Evolutionary conservation across 129 eudicot species (phyloP).

Genomic region (Tagetes patula): DNA sequence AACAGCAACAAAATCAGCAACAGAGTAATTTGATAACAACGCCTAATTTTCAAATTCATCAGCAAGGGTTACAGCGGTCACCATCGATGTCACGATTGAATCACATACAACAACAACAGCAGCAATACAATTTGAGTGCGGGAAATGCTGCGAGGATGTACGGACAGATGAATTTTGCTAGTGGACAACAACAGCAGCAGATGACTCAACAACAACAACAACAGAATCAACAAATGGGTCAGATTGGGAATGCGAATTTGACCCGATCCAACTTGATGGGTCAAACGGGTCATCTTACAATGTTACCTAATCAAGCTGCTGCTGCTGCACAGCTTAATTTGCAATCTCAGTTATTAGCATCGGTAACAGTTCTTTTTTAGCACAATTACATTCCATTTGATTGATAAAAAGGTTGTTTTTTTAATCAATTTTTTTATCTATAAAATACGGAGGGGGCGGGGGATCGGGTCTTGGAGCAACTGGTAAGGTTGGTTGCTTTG

Average conservation of each 20-base stretch:
- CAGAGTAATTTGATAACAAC: constrained; percentile 41
- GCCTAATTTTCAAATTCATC: constrained; percentile 52
- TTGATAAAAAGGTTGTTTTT: background rate
- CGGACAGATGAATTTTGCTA: constrained; percentile 68
- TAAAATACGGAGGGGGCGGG: no score
- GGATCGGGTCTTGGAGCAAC: no score
- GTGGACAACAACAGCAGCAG: constrained; percentile 37
- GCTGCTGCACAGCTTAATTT: constrained; percentile 69
- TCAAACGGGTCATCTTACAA: constrained; percentile 67
- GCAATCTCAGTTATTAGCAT: constrained; percentile 69
- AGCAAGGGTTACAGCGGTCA: constrained; percentile 55
- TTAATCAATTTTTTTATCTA: background rate
- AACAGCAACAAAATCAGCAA: constrained; percentile 9
- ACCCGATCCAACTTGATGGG: constrained; percentile 63
- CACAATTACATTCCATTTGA: background rate
- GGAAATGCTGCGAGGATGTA: constrained; percentile 49
- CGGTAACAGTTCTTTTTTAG: constrained; percentile 43
- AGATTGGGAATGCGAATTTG: constrained; percentile 54
- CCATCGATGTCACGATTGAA: constrained; percentile 56
- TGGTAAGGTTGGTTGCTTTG: no score
- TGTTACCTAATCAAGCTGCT: constrained; percentile 76
- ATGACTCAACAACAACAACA: constrained; percentile 43
- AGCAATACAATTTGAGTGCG: constrained; percentile 21
- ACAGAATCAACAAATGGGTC: constrained; percentile 51
- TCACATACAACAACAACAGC: constrained; percentile 51